These are phyloP conservation scores for Chondrus crispus DNA, from an alignment of 23 red algal genomes.

Conservation along the genomic window DNA sequence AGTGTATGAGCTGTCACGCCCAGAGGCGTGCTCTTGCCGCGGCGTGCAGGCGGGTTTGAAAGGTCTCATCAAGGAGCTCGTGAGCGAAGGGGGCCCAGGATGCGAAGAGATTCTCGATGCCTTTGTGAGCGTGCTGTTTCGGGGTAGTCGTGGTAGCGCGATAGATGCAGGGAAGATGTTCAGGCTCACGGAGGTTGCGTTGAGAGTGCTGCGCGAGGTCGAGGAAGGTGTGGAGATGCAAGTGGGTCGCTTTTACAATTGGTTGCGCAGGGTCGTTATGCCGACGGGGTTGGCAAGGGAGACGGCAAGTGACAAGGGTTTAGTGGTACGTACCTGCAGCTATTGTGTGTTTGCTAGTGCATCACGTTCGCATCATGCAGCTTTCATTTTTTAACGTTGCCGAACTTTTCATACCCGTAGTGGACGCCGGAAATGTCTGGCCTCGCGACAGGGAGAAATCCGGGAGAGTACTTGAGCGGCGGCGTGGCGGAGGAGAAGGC, in stretches of 20 bases:
- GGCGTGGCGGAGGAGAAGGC: constrained; percentile 21
- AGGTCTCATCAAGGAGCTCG: background rate
- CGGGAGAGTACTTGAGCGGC: constrained; percentile 26
- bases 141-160: background rate
- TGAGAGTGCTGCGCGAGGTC: background rate
- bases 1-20: background rate
- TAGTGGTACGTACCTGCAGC: background rate
- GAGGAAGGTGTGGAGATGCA: background rate
- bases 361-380: background rate
- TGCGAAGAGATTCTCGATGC: background rate
- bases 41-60: background rate
- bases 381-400: background rate
- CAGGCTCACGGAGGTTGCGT: background rate
- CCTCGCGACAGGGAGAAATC: constrained; percentile 23
- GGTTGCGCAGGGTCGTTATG: background rate
- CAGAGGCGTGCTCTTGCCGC: background rate
- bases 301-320: background rate
- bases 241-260: background rate
- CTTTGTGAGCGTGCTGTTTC: too few relatives aligned
- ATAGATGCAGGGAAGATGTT: background rate
- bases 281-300: background rate
- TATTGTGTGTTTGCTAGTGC: background rate
- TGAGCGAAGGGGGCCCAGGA: background rate
- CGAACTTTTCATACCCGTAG: too few relatives aligned
- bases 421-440: constrained; percentile 54